Evolutionary conservation across 768 basidiomycete species (phyloP), one percentile per base, ranked within the genome.

Genomic region (Wakefieldia striispora): DNA sequence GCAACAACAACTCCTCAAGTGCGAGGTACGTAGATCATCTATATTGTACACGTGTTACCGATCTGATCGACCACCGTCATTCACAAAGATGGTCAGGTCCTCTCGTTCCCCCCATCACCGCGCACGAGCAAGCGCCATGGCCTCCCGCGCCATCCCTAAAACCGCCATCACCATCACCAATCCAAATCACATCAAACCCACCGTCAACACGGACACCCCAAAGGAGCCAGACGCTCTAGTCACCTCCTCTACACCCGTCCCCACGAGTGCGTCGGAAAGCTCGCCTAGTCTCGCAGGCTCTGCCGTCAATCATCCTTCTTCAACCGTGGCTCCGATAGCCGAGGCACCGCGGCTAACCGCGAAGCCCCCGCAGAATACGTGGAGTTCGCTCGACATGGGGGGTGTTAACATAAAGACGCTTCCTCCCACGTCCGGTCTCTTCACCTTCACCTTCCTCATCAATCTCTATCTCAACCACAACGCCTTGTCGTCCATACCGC

Each of bases 391-490:
- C 41, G 97, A 99, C 70, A 91, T 99, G 84, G 95, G 97, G 46
- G 97, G 97, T 14, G 85, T 97, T 57, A 82, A 83, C 56, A 83
- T 99, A 64, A 95, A 95, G 77, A 91, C 88, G 56, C 77, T 99
- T 43, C 90, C 95, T 31, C 72, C 83, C 6, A 76, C 72, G 7
- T 88, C 86, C 40, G 85, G 84, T 23, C 75, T 91, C 37, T 91
- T 90, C 69, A 74, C 83, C 8, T 97, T 95, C 74, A 82, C 83
- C n/a, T 97, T 94, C 77, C 85, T 99, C 51, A 88, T 87, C 58
- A 88, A 86, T 54, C 86, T 99, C 42, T 97, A 95, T 72, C 88
- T 99, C 67, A 97, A 97, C 59, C 95, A 98, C 75, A 99, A 99
- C 62, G 75, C 82, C 21, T 77, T 99, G 40, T 72, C 83, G 9